These are phyloP conservation scores for Millerago galiae DNA, from an alignment of 805 yeast species.

Conservation along the genomic window DNA sequence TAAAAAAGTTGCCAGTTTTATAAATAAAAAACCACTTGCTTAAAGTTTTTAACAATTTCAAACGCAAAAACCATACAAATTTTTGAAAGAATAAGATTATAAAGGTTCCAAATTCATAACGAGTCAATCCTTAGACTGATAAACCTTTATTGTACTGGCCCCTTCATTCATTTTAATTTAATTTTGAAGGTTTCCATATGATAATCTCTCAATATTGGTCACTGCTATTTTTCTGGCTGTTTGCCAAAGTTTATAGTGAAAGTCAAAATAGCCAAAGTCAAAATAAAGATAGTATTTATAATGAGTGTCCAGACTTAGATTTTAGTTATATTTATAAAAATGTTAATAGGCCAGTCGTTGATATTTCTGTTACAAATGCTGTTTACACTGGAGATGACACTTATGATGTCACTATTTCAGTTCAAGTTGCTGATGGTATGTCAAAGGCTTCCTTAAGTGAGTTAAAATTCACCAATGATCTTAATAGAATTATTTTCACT, in stretches of 20 bases:
- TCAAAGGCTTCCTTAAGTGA: slow-evolving; percentile 7
- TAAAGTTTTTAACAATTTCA: neutral
- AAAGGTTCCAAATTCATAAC: too few relatives aligned
- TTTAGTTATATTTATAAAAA: slow-evolving; percentile 4
- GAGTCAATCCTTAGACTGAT: neutral
- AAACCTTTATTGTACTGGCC: neutral
- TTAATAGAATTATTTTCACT: neutral
- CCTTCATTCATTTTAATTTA: neutral
- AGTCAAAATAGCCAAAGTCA: neutral
- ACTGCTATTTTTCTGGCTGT: neutral
- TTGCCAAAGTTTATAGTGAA: neutral
- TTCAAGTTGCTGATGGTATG: slow-evolving; percentile 5
- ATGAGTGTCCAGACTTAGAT: slow-evolving; percentile 5
- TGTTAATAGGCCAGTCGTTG: slow-evolving; percentile 8
- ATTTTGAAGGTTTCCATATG: neutral
- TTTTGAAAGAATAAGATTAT: too few relatives aligned
- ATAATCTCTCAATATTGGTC: neutral
- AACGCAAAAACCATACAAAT: too few relatives aligned
- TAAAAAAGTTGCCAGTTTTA: neutral
- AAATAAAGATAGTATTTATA: neutral
- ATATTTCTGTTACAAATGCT: slow-evolving; percentile 9
- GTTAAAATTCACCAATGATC: slow-evolving; percentile 10
- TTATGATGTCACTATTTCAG: slow-evolving; percentile 10
- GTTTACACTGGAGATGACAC: slow-evolving; percentile 2
- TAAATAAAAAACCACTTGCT: neutral